Percentiles rank a stretch among this genome's conserved stretches.
phyloP scores from a whole-genome alignment of 257 asterid species.

The Henckelia pumila region DNA sequence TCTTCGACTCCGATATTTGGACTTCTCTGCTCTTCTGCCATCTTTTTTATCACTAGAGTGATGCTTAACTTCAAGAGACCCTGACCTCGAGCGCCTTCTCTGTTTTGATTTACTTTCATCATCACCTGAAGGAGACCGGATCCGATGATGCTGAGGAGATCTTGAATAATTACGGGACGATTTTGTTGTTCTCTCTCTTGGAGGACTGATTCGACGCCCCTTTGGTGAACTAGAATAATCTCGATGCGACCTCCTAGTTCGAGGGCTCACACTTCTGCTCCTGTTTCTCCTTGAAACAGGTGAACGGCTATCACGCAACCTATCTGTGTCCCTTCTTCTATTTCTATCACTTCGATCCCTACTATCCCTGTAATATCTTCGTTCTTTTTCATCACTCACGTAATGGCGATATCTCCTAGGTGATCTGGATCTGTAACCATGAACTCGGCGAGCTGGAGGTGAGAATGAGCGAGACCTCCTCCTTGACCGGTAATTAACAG shows the following conservation, averaged over 20 bases:
- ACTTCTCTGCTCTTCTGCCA: conserved; percentile 43
- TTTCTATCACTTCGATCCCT: conserved; percentile 58
- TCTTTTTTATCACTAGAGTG: conserved; percentile 51
- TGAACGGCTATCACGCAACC: conserved; percentile 51
- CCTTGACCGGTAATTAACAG: conserved; percentile 58
- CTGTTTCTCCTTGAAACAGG: conserved; percentile 68
- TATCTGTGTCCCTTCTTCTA: conserved; percentile 53
- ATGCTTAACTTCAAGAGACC: conserved; percentile 60
- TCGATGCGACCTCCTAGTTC: conserved; percentile 50
- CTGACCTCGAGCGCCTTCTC: conserved; percentile 71
- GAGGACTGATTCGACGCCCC: conserved; percentile 51
- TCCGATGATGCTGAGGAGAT: conserved; percentile 61
- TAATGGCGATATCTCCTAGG: conserved; percentile 76
- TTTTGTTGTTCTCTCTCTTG: conserved; percentile 50
- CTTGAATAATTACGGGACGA: conserved; percentile 54
- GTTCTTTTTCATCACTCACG: conserved; percentile 63
- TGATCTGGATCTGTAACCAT: conserved; percentile 78
- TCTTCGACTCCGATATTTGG: conserved; percentile 48
- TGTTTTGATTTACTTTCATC: conserved; percentile 55
- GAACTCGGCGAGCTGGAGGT: conserved; percentile 61
- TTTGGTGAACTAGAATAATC: conserved; percentile 66
- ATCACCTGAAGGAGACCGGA: conserved; percentile 62
- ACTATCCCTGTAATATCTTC: conserved; percentile 65
- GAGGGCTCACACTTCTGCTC: conserved; percentile 77
- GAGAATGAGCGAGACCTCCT: conserved; percentile 76